Evolutionary conservation across 202 grass and related monocot species (phyloP).

Genomic region (Elaeis oleifera): DNA sequence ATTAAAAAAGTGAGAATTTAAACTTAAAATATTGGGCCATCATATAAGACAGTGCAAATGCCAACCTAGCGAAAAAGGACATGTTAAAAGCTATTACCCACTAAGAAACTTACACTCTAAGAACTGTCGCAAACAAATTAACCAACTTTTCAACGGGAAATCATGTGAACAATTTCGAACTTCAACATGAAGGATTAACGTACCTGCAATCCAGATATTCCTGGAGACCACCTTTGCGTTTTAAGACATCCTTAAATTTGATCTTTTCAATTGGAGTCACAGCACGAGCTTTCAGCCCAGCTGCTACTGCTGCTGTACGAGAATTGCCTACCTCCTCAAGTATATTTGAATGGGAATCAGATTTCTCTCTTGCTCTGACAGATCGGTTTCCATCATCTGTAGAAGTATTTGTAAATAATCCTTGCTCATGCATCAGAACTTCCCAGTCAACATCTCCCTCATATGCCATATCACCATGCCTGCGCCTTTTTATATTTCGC

Average conservation of each 20-base stretch:
- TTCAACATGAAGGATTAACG: constrained; percentile 9
- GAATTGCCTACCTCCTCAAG: constrained; percentile 31
- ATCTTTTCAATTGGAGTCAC: constrained; percentile 86
- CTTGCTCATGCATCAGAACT: constrained; percentile 73
- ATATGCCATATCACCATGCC: constrained; percentile 87
- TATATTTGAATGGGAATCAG: constrained; percentile 25
- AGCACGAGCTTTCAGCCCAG: constrained; percentile 68
- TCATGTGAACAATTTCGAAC: background rate
- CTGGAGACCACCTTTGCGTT: constrained; percentile 76
- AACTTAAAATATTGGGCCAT: too few species aligned
- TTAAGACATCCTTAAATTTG: constrained; percentile 89
- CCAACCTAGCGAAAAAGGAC: too few species aligned
- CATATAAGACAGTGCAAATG: too few species aligned
- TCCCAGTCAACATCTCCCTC: constrained; percentile 91
- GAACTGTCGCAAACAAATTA: too few species aligned
- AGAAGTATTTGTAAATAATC: constrained; percentile 47
- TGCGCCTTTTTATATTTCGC: constrained; percentile 29
- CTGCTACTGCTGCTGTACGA: constrained; percentile 55
- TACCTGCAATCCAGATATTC: constrained; percentile 96
- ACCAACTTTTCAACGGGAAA: background rate
- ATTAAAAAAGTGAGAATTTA: too few species aligned
- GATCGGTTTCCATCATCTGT: constrained; percentile 33
- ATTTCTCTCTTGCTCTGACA: constrained; percentile 54
- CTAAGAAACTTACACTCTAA: too few species aligned
- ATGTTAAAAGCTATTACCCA: too few species aligned